phyloP scores from a whole-genome alignment of 2,329 filamentous ascomycete genomes.

The Stagonosporopsis cucurbitacearum region DNA sequence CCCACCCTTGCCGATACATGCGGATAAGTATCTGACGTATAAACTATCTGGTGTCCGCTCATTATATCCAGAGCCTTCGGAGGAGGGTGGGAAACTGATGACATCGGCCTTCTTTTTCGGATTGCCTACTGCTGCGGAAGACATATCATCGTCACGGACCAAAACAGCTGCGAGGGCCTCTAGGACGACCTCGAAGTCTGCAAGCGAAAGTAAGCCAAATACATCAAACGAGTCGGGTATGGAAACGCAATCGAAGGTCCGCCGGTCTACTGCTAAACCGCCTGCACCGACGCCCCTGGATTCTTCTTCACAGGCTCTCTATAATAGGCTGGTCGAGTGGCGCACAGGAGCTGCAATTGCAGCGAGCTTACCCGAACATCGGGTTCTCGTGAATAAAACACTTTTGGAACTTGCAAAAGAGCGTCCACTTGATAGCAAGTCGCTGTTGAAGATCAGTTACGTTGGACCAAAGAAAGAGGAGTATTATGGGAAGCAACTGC shows the following conservation, averaged over 20 bases:
- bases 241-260: neutral
- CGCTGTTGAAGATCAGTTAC: slow-evolving; percentile 34
- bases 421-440: slow-evolving; percentile 26
- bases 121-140: slow-evolving; percentile 12
- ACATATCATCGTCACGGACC: neutral
- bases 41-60: slow-evolving; percentile 22
- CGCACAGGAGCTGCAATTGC: slow-evolving; percentile 28
- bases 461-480: slow-evolving; percentile 29
- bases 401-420: slow-evolving; percentile 34
- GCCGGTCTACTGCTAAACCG: neutral
- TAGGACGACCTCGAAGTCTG: neutral
- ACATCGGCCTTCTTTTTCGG: slow-evolving; percentile 34
- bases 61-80: slow-evolving; percentile 29
- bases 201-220: neutral
- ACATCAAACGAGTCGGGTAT: neutral
- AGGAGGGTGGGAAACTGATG: slow-evolving; percentile 27
- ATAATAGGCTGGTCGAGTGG: slow-evolving; percentile 22
- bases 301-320: slow-evolving; percentile 25
- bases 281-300: slow-evolving; percentile 14
- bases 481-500: slow-evolving; percentile 36
- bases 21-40: slow-evolving; percentile 34
- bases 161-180: neutral
- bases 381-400: slow-evolving; percentile 29
- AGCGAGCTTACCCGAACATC: slow-evolving; percentile 14
- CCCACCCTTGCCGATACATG: slow-evolving; percentile 34